Evolutionary conservation across 2,329 filamentous ascomycete genomes (phyloP), one percentile per base, ranked within the genome.

Genomic region (Ascochyta clinopodiicola): DNA sequence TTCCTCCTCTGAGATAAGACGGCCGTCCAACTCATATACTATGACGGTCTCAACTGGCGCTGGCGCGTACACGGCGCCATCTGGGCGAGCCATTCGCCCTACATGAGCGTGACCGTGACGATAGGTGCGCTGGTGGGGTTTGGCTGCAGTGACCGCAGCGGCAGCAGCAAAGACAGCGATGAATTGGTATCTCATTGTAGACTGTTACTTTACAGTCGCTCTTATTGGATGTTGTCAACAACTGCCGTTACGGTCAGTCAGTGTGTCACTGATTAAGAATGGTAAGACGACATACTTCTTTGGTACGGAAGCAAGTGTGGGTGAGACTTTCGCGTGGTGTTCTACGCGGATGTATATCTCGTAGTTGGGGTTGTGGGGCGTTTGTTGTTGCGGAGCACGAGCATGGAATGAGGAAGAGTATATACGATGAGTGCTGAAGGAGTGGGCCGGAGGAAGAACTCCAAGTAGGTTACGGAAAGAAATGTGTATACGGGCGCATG

Each of bases 21-120:
- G 66, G 57, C 88, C 88, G 57, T 89, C 85, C 49, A 93, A 79
- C 72, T 88, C 82, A 78, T 93, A 97, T 52, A 88, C 83, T 51
- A 88, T 85, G 64, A 87, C 84, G 46, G 86, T 87, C 29, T 83
- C 79, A 45, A 87, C 82, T 50, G 83, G 81, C 49, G 85, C 83
- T 52, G 83, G 79, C 44, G 80, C 77, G 32, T 78, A 68, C 10
- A 68, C 56, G 80, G 81, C 76, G 79, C 81, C 70, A 32, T 83
- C 79, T 45, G 81, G 75, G 29, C 42, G 60, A 17, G 77, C 76
- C 57, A 62, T 65, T 56, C 84, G 80, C 77, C 84, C 85, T 60
- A 79, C 58, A 15, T 64, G 40, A 15, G 36, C 45, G 37, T 62
- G 61, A 32, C 50, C 82, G 65, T 80, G 81, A 72, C 87, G 86